Base-by-base conservation (phyloP, 495 filamentous ascomycete genomes). In the Xylaria nigripes region DNA sequence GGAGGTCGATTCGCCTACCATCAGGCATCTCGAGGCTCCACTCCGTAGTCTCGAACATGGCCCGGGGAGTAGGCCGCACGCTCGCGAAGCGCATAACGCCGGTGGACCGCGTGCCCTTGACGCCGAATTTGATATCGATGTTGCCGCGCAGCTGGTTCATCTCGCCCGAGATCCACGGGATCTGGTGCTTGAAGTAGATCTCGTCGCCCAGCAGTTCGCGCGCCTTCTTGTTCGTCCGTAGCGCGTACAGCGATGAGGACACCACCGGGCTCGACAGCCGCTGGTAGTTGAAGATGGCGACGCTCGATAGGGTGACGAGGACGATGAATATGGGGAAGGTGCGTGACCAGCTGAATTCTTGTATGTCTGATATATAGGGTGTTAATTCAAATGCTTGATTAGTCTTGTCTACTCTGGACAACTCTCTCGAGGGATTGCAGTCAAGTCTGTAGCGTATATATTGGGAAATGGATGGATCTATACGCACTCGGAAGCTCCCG, bases 261-360 rank as follows among this genome's bases (percentile, higher is more conserved):
- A 96, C 89, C 12, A 96, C 82, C 49, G 85, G 86, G 16, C 81
- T 86, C 2, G 86, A 88, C 2, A 82, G 79, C 66, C 96, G 96
- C 63, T 98, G 92, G 78, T 98, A 97, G 76, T 98, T 98, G 85
- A 98, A 97, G 68, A 95, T 93, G 41, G 82, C 87, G 34, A 93
- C 72, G 55, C 85, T 82, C 47, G 82, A 83, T 18, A 74, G 74
- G 29, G 79, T 79, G 48, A 92, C 75, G 43, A 83, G 69, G 38
- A 75, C 69, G 23, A 76, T 56, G 70, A 84, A 83, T 51, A 78
- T 56, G 34, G 81, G 79, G 22, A 82, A 48, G 8, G 80, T 79
- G 50, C 72, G 70, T 42, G 58, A 57, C 70, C 76, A 81, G 34
- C 63, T 67, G 66, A 69, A 73, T 47, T 57, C 56, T 25, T 68